These are phyloP conservation scores for Coemansia aciculifera DNA, from an alignment of 192 early-diverging fungal genomes.

Conservation along the genomic window DNA sequence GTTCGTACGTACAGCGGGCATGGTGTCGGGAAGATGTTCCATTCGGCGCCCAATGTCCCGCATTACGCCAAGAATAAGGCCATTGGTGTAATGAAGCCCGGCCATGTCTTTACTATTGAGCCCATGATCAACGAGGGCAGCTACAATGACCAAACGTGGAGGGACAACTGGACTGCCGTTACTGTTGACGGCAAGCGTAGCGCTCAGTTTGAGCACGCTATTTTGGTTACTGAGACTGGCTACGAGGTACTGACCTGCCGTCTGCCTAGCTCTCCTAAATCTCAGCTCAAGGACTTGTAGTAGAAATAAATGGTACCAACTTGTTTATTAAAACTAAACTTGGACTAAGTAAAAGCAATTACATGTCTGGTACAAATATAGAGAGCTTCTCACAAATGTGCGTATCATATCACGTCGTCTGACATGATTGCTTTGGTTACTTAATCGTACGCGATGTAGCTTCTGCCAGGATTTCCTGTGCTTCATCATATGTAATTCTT, in stretches of 20 bases:
- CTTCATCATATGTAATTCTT: too few species aligned
- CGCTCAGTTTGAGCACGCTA: conserved; percentile 96
- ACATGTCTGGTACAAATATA: too few species aligned
- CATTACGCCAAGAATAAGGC: conserved; percentile 98
- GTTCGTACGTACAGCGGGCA: conserved; percentile 93
- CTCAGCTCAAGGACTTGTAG: conserved; percentile 22
- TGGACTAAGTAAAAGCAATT: too few species aligned
- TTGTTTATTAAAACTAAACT: background rate
- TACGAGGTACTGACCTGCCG: conserved; percentile 78
- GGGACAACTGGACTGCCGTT: conserved; percentile 84
- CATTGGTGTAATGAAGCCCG: conserved; percentile 91
- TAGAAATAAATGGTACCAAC: background rate
- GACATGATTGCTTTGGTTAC: too few species aligned
- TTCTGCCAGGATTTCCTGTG: too few species aligned
- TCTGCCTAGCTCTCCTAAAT: conserved; percentile 34
- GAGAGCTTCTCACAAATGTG: too few species aligned
- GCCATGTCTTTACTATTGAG: conserved; percentile 97
- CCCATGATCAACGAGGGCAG: conserved; percentile 98
- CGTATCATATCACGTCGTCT: too few species aligned
- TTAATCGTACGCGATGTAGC: too few species aligned
- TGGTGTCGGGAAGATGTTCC: conserved; percentile 86
- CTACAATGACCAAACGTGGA: conserved; percentile 69
- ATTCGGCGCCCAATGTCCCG: conserved; percentile 86
- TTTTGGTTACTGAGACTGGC: conserved; percentile 90
- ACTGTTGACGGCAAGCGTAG: conserved; percentile 92